phyloP scores from a whole-genome alignment of 139 green algal genomes.

The Chlamydomonas sphaeroides region DNA sequence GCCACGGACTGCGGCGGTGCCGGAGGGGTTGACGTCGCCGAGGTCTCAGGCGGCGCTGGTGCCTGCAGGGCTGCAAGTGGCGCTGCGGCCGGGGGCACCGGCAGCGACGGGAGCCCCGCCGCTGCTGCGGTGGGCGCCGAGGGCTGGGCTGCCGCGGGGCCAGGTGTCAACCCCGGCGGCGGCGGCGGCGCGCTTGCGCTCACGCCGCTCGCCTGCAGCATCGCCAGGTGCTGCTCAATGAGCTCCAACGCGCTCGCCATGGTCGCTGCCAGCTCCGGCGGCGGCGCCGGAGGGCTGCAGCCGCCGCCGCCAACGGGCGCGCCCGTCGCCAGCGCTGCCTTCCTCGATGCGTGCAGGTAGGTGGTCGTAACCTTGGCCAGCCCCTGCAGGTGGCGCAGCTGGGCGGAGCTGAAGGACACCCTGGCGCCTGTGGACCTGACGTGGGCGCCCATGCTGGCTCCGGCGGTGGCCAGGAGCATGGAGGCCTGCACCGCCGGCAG shows the following conservation, averaged over 20 bases:
- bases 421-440: background rate
- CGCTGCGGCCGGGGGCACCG: too few relatives aligned
- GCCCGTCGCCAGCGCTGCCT: background rate
- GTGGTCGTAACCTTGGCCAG: background rate
- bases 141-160: too few relatives aligned
- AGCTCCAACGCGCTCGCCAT: background rate
- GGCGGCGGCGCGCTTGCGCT: background rate
- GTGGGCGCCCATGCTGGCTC: background rate
- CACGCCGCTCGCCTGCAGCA: background rate
- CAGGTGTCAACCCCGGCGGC: constrained; percentile 8
- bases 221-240: background rate
- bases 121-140: too few relatives aligned
- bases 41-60: too few relatives aligned
- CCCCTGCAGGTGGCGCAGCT: background rate
- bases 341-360: background rate
- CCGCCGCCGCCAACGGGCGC: background rate
- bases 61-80: too few relatives aligned
- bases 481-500: background rate
- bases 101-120: too few relatives aligned
- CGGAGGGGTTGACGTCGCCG: too few relatives aligned
- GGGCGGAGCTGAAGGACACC: background rate
- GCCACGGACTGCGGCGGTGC: too few relatives aligned
- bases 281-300: background rate
- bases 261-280: background rate
- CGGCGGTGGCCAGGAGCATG: constrained; percentile 1